Evolutionary conservation across 768 basidiomycete species (phyloP).

Genomic region (Megacollybia marginata): DNA sequence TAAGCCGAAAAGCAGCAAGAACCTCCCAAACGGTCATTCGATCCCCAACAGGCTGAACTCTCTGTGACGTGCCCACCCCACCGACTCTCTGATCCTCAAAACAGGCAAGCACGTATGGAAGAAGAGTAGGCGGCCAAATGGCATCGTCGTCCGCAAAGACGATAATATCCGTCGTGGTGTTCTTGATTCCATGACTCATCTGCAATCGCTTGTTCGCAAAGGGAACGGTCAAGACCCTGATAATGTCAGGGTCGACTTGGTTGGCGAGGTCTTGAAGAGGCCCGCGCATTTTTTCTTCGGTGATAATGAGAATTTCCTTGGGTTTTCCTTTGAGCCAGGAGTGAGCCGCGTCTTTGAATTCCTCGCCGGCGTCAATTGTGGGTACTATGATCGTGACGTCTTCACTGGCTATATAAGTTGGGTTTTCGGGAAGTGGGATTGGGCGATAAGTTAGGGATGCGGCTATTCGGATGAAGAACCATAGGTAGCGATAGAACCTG

Average conservation of each 20-base stretch:
- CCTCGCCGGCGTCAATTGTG: constrained; percentile 69
- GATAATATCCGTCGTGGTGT: constrained; percentile 30
- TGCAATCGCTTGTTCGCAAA: constrained; percentile 92
- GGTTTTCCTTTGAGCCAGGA: constrained; percentile 91
- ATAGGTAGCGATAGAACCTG: constrained; percentile 91
- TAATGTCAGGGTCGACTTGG: constrained; percentile 75
- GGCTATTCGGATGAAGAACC: constrained; percentile 82
- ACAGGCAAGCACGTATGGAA: no score
- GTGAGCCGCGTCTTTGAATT: constrained; percentile 56
- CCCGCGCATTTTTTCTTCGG: constrained; percentile 87
- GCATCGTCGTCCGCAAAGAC: no score
- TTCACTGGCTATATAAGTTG: constrained; percentile 83
- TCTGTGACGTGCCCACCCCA: constrained; percentile 85
- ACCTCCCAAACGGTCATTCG: constrained; percentile 93
- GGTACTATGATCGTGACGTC: constrained; percentile 97
- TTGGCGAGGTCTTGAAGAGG: constrained; percentile 87
- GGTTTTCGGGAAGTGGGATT: constrained; percentile 82
- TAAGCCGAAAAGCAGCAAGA: constrained; percentile 85
- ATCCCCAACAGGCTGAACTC: constrained; percentile 74
- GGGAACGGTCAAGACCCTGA: constrained; percentile 83
- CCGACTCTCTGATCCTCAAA: no score
- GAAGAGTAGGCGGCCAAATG: no score
- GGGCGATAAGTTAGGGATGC: constrained; percentile 30
- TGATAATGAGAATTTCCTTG: constrained; percentile 66
- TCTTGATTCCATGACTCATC: constrained; percentile 90